Evolutionary conservation across 2,329 filamentous ascomycete genomes (phyloP).

Genomic region (Fusarium sp.): DNA sequence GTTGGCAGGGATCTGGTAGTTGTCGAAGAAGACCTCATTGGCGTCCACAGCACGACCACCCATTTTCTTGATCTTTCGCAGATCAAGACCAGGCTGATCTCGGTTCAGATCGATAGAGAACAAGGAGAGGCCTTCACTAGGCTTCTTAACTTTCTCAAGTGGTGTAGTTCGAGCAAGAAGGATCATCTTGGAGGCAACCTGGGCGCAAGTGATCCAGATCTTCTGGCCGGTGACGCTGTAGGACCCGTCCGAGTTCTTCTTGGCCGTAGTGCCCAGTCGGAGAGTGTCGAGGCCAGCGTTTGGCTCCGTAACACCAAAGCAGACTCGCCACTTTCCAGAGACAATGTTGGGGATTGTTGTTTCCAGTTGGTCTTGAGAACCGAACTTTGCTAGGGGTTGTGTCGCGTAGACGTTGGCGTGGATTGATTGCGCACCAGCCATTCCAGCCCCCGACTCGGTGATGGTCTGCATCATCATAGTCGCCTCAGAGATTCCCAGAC

Average conservation of each 20-base stretch:
- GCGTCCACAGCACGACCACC: slow-evolving; percentile 84
- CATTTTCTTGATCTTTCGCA: slow-evolving; percentile 86
- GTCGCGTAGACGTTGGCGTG: slow-evolving; percentile 80
- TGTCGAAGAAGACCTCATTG: slow-evolving; percentile 89
- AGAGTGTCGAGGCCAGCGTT: slow-evolving; percentile 84
- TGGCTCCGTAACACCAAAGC: slow-evolving; percentile 88
- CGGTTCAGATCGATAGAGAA: slow-evolving; percentile 84
- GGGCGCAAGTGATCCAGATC: slow-evolving; percentile 89
- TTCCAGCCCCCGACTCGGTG: slow-evolving; percentile 80
- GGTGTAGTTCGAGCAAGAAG: slow-evolving; percentile 81
- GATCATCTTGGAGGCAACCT: slow-evolving; percentile 86
- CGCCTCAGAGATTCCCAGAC: slow-evolving; percentile 82
- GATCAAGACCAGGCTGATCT: slow-evolving; percentile 66
- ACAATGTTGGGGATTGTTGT: slow-evolving; percentile 77
- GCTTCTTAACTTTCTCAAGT: slow-evolving; percentile 72
- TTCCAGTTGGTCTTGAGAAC: slow-evolving; percentile 70
- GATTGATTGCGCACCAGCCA: slow-evolving; percentile 74
- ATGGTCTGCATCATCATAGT: slow-evolving; percentile 91
- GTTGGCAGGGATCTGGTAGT: slow-evolving; percentile 73
- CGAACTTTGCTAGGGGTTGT: slow-evolving; percentile 79
- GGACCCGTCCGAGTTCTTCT: slow-evolving; percentile 60
- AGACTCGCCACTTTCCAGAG: slow-evolving; percentile 75
- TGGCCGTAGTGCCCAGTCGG: slow-evolving; percentile 73
- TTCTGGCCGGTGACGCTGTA: slow-evolving; percentile 83
- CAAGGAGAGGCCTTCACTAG: slow-evolving; percentile 80